phyloP scores from a whole-genome alignment of 371 early-diverging fungal species.

The Mucor sp. region DNA sequence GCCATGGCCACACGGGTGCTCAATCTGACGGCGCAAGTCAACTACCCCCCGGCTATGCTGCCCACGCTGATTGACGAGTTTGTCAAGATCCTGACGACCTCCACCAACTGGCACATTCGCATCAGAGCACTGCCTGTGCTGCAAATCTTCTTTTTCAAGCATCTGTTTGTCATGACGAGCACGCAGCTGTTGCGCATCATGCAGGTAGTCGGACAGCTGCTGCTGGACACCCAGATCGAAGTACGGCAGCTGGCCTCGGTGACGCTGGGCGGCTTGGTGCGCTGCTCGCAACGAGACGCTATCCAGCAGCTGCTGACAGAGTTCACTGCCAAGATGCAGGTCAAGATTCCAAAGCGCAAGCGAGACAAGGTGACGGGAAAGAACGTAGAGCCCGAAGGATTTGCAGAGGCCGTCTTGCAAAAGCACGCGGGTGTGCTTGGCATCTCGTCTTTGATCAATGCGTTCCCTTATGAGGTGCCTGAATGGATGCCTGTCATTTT shows the following conservation, averaged over 20 bases:
- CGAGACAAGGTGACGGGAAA: conserved; percentile 46
- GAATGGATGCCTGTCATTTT: conserved; percentile 88
- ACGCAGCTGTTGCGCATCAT: conserved; percentile 58
- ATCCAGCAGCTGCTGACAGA: conserved; percentile 56
- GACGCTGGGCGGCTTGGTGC: conserved; percentile 83
- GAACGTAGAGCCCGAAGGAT: conserved; percentile 51
- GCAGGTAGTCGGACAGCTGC: conserved; percentile 61
- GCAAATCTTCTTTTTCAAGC: conserved; percentile 80
- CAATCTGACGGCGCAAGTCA: conserved; percentile 51
- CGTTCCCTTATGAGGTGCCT: conserved; percentile 93
- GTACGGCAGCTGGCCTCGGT: conserved; percentile 82
- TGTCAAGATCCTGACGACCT: conserved; percentile 52
- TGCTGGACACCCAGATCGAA: conserved; percentile 81
- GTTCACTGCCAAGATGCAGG: conserved; percentile 35
- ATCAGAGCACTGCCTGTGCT: conserved; percentile 72
- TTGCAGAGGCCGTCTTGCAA: conserved; percentile 62
- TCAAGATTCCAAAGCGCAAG: conserved; percentile 48
- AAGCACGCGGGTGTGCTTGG: conserved; percentile 91
- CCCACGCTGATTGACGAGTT: conserved; percentile 57
- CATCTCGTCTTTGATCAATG: conserved; percentile 78
- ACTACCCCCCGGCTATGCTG: conserved; percentile 60
- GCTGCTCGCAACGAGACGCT: conserved; percentile 82
- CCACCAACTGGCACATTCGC: conserved; percentile 76
- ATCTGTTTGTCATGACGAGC: conserved; percentile 64
- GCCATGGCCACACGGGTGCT: conserved; percentile 57